Evolutionary conservation across 768 basidiomycete species (phyloP), one percentile per base, ranked within the genome.

Genomic region (Cyclocybe aegerita): DNA sequence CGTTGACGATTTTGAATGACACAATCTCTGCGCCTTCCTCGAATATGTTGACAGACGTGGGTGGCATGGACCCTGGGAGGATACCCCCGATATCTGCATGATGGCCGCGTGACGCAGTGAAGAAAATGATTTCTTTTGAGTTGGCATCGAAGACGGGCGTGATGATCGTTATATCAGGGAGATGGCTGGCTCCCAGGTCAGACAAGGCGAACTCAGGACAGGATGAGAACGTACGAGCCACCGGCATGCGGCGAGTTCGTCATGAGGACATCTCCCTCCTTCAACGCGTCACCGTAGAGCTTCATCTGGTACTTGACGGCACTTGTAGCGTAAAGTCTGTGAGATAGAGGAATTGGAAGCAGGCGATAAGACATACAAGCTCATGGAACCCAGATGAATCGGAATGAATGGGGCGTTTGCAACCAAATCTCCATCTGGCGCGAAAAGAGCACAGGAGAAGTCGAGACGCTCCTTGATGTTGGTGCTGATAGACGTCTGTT

Each of bases 381-480:
- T 90, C 90, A 93, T 93, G 23, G 89, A 85, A 34, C 90, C 90
- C 31, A 93, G 70, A 64, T 92, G 90, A 50, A 91, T 92, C 7
- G 90, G 90, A 60, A 92, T 92, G 64, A 90, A 92, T 4, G 92
- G 93, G 7, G 92, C 93, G 70, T 97, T 98, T 34, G 95, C 95
- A 35, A 97, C 92, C 14, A 98, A 76, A 59, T 93, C 93, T 0
- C 95, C 95, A 57, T 92, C 88, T n/a, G 93, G 91, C 0, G 90
- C 89, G 59, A 98, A 98, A 34, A 98, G 73, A 2, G 95, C 95
- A 68, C 95, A 98, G 8, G 90, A 93, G 66, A 91, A 97, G 69
- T 97, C 95, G 40, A 97, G 81, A 3, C 95, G 81, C 67, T 97
- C 95, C 70, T 95, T 96, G 77, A 96, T 96, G 63, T 98, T 95